Percentiles rank a stretch among this genome's conserved stretches.
These are phyloP conservation scores for Symbiodinium pilosum DNA, from an alignment of 73 alveolate species.

Conservation along the genomic window DNA sequence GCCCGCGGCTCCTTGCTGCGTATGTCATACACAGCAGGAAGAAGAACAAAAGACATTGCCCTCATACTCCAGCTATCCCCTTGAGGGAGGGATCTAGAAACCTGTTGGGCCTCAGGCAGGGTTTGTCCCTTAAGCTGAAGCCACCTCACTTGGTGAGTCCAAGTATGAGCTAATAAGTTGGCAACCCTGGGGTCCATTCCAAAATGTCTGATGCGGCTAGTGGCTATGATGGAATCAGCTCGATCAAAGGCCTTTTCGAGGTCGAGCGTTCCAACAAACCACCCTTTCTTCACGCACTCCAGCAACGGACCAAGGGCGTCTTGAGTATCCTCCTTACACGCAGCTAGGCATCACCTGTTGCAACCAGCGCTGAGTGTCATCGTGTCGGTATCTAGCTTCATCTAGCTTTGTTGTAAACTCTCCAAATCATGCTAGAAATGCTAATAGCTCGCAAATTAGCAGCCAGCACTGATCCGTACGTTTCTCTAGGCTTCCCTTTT, in stretches of 20 bases:
- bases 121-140: not conserved
- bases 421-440: not conserved
- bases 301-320: not conserved
- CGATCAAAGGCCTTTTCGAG: not conserved
- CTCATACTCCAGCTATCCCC: not conserved
- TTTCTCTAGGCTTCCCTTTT: constrained; percentile 3
- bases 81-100: not conserved
- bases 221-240: not conserved
- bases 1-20: not conserved
- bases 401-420: not conserved
- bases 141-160: not conserved
- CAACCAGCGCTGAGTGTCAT: not conserved
- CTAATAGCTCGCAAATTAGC: not conserved
- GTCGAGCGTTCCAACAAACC: not conserved
- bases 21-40: not conserved
- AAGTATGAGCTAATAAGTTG: not conserved
- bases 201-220: not conserved
- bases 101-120: not conserved
- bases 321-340: not conserved
- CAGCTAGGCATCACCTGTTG: not conserved
- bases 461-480: not conserved
- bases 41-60: not conserved
- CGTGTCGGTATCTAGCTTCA: not conserved
- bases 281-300: not conserved
- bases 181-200: not conserved